Base-by-base conservation (phyloP, 2,329 filamentous ascomycete genomes). In the Aspergillus arachidicola region DNA sequence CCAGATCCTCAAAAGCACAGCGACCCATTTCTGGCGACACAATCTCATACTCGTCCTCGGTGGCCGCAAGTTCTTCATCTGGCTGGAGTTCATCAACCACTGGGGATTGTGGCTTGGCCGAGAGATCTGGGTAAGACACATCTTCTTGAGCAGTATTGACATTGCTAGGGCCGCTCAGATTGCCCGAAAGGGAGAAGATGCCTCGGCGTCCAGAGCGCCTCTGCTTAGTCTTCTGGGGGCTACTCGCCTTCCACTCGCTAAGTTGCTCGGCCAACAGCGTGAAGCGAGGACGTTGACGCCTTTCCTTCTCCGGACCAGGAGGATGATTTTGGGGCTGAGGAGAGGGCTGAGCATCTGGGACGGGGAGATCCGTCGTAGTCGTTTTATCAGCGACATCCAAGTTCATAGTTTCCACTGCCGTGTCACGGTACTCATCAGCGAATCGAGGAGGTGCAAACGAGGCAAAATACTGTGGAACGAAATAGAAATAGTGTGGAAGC, bases 261-360 rank as follows among this genome's bases (percentile, higher is more conserved):
- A 92, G 78, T 69, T 89, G 85, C 43, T 84, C 80, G 4, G 86
- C 86, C 43, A 92, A 78, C 28, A 88, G 87, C 1, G 88, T 90
- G 65, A 91, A 89, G 2, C 87, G 87, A 58, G 86, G 72, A 21
- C 79, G 78, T 34, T 60, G 66, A 46, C 65, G 70, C 53, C 65
- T 60, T 26, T 63, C 51, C 34, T 73, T 64, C 38, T 58, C 60
- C 21, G 28, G 12, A 2, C 6, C n/a, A 9, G 38, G 23, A 28
- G 43, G 6, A 38, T 50, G 23, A 12, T 28, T 48, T 14, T 38
- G 26, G 6, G 32, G 51, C 10, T 38, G 32, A 38, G 51, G 51
- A 11, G 32, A 50, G 12, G 45, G 46, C 30, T 53, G 51, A 19
- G 5, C 46, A 5, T 59, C 48, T 12, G 30, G 12, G 7, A 26